Conservation (phyloP, 179 eudicot genomes). For the Nepenthes alata region DNA sequence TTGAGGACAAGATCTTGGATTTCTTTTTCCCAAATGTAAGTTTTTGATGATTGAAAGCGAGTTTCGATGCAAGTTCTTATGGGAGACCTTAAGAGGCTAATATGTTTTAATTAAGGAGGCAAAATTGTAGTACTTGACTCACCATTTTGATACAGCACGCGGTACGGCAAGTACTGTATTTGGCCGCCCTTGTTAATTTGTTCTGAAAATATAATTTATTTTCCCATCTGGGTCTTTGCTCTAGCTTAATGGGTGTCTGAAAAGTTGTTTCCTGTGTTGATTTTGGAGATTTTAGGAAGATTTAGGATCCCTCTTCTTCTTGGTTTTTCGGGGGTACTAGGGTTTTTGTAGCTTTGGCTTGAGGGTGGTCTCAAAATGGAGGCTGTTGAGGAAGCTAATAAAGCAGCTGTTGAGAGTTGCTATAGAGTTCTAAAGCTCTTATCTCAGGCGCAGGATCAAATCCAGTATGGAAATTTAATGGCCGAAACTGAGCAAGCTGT, state of each 20-base stretch:
- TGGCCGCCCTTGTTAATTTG: background rate
- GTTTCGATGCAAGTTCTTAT: too few species aligned
- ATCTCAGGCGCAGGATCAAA: constrained; percentile 33
- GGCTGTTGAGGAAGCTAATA: constrained; percentile 52
- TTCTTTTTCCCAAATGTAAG: too few species aligned
- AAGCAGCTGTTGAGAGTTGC: constrained; percentile 53
- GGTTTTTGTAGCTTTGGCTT: constrained; percentile 3
- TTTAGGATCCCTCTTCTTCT: background rate
- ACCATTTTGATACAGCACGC: too few species aligned
- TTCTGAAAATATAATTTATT: background rate
- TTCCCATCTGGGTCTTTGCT: constrained; percentile 3
- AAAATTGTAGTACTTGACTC: too few species aligned
- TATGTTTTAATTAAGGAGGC: too few species aligned
- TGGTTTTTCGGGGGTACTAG: constrained; percentile 3
- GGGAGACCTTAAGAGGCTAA: too few species aligned
- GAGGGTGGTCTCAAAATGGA: constrained; percentile 29
- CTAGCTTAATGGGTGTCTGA: background rate
- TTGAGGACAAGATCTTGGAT: too few species aligned
- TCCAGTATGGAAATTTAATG: constrained; percentile 22
- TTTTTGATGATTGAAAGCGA: too few species aligned
- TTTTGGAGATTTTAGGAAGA: constrained; percentile 3
- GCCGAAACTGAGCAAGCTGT: constrained; percentile 47
- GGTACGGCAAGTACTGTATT: too few species aligned
- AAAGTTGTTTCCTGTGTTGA: background rate
- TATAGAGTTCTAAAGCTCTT: constrained; percentile 40